Base-by-base conservation (phyloP, 1,284 basidiomycete genomes). In the Moniliella sp. region DNA sequence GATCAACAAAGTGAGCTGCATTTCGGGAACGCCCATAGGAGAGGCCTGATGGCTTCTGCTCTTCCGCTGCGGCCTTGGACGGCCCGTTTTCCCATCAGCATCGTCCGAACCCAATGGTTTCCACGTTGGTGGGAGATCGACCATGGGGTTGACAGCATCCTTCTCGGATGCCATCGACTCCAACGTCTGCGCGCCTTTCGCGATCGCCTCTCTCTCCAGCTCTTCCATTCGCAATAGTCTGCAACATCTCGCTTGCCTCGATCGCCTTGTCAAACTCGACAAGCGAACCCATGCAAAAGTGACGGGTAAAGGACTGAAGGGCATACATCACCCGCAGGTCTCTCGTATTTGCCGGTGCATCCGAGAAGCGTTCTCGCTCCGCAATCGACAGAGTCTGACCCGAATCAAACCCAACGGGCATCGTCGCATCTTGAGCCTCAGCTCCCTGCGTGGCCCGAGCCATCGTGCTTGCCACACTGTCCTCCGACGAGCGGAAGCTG, bases 321-420 rank as follows among this genome's bases (percentile, higher is more conserved):
- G 65, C 57, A 3, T 40, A 44, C 2, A 62, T 43, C 7, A 64
- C 59, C 2, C 58, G 42, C 12, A 58, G 53, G 35, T 69, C 67
- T n/a, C 66, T 56, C 2, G 50, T 37, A 39, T 65, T 67, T 27
- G 68, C 62, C 0, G 69, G 69, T 0, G 63, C 58, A 15, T 55
- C 57, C 27, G 45, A 45, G 40, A 76, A 65, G 10, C 64, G 40
- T 13, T 68, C 49, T 32, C 69, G 65, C 43, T 78, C 75, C n/a
- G n/a, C n/a, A n/a, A n/a, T n/a, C n/a, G n/a, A n/a, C n/a, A n/a
- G n/a, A n/a, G n/a, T n/a, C n/a, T n/a, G n/a, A n/a, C n/a, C n/a
- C n/a, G n/a, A n/a, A n/a, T n/a, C n/a, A n/a, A n/a, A n/a, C n/a
- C n/a, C n/a, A n/a, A n/a, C n/a, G n/a, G n/a, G n/a, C n/a, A n/a